Evolutionary conservation across 2,329 filamentous ascomycete genomes (phyloP).

Genomic region (Clarireedia monteithiana): DNA sequence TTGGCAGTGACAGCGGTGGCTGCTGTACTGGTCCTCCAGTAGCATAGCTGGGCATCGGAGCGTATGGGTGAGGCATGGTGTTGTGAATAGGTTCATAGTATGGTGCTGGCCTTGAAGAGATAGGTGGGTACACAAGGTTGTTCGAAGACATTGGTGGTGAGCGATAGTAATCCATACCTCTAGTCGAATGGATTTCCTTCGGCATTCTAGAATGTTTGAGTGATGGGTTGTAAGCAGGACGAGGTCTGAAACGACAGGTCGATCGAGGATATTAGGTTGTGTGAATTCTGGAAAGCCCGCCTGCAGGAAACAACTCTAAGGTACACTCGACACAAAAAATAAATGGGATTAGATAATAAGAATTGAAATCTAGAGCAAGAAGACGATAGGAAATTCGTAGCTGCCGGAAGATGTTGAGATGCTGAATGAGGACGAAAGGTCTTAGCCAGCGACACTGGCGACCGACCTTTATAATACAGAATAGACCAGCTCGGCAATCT

Average conservation of each 20-base stretch:
- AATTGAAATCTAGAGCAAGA: slow-evolving; percentile 5
- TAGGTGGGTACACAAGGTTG: slow-evolving; percentile 1
- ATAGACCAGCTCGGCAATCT: slow-evolving; percentile 6
- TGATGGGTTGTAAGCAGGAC: neutral
- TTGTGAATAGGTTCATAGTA: slow-evolving; percentile 9
- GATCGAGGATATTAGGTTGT: neutral
- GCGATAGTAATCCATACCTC: slow-evolving; percentile 9
- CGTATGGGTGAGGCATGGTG: slow-evolving; percentile 3
- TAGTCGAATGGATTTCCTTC: neutral
- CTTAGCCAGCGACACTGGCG: slow-evolving; percentile 8
- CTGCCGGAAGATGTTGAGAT: neutral
- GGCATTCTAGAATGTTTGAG: slow-evolving; percentile 4
- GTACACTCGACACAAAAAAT: slow-evolving; percentile 6
- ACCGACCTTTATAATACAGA: slow-evolving; percentile 10
- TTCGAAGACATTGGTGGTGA: slow-evolving; percentile 7
- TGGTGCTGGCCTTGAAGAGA: slow-evolving; percentile 1
- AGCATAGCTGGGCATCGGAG: slow-evolving; percentile 5
- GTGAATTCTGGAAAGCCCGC: neutral
- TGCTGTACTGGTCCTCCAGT: slow-evolving; percentile 15
- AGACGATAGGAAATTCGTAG: slow-evolving; percentile 4
- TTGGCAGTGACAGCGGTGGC: slow-evolving; percentile 7
- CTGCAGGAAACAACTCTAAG: neutral
- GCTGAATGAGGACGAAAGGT: slow-evolving; percentile 8
- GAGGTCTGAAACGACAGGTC: neutral
- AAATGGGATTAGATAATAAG: slow-evolving; percentile 3